Evolutionary conservation across 495 filamentous ascomycete species (phyloP).

Genomic region (Penicillium maclennaniae): DNA sequence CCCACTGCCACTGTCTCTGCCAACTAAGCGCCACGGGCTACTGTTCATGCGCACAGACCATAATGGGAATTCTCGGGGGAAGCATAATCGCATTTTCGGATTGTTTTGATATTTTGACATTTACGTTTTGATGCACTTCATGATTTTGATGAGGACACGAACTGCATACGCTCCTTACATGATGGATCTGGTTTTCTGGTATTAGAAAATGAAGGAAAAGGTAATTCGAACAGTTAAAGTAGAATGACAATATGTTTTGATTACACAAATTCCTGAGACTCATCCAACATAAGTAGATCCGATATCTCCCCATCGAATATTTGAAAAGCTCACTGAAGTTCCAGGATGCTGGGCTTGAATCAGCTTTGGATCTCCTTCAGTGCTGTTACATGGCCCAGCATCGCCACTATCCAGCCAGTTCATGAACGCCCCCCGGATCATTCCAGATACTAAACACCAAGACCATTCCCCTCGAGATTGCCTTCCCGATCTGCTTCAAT

Average conservation of each 20-base stretch:
- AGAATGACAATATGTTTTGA: slow-evolving; percentile 8
- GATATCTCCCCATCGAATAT: slow-evolving; percentile 38
- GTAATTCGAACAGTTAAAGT: slow-evolving; percentile 4
- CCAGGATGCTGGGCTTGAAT: slow-evolving; percentile 27
- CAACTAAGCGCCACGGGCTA: slow-evolving; percentile 6
- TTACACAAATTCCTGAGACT: background rate
- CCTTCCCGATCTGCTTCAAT: slow-evolving; percentile 26
- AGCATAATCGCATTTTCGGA: background rate
- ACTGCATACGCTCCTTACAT: slow-evolving; percentile 26
- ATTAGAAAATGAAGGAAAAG: background rate
- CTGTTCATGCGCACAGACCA: background rate
- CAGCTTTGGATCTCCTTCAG: slow-evolving; percentile 26
- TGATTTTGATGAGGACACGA: slow-evolving; percentile 23
- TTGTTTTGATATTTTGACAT: background rate
- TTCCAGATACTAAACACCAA: slow-evolving; percentile 64
- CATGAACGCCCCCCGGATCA: slow-evolving; percentile 55
- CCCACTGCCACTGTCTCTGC: slow-evolving; percentile 4
- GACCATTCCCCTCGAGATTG: slow-evolving; percentile 59
- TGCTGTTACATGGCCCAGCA: slow-evolving; percentile 57
- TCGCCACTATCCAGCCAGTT: slow-evolving; percentile 56
- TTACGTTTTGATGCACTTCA: slow-evolving; percentile 6
- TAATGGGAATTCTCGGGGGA: background rate
- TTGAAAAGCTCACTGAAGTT: slow-evolving; percentile 32
- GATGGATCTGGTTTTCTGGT: background rate
- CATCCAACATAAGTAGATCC: slow-evolving; percentile 24